Evolutionary conservation across 208 protist genomes (phyloP), one percentile per base, ranked within the genome.

Genomic region (Leishmania mexicana): DNA sequence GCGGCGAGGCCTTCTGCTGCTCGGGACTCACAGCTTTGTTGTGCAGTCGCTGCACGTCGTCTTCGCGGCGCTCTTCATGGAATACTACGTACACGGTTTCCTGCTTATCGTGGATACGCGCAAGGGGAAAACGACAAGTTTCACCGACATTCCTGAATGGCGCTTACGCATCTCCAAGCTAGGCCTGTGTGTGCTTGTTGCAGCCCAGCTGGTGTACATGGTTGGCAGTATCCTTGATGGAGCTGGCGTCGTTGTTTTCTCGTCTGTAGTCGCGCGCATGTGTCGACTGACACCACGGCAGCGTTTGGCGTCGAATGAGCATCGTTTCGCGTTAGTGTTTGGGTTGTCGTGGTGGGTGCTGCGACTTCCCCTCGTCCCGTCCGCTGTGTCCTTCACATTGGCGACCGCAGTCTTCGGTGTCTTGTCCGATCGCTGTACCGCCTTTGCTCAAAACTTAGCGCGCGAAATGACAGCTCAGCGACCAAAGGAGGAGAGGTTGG

Each of bases 21-120:
- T 86, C 51, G 73, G 74, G 38, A 53, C 68, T 0, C 78, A 83
- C 68, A 60, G 53, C 3, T 53, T 82, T 42, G n/a, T 54, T 13
- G 67, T 82, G 19, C 74, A 76, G 24, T 21, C 65, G 10, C 54
- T 86, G 35, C 28, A 47, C 19, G 40, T 53, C 8, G 17, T 83
- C 24, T 82, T 86, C 42, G 60, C 8, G 10, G 38, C 83, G 15
- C 51, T 86, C n/a, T 86, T 78, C 35, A 62, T 71, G 4, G 83
- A 86, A 64, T 86, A 80, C 67, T 86, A 83, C 79, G 15, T 83
- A 2, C 78, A 83, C 38, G 58, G 62, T 4, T 82, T 71, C 17
- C 67, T 86, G 28, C 64, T 86, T 31, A 21, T 80, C 28, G 67
- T 77, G n/a, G 71, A 80, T 4, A 64, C 28, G n/a, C 24, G 38